Conservation (phyloP, 2,329 filamentous ascomycete genomes). For the Leptographium wingfieldii region DNA sequence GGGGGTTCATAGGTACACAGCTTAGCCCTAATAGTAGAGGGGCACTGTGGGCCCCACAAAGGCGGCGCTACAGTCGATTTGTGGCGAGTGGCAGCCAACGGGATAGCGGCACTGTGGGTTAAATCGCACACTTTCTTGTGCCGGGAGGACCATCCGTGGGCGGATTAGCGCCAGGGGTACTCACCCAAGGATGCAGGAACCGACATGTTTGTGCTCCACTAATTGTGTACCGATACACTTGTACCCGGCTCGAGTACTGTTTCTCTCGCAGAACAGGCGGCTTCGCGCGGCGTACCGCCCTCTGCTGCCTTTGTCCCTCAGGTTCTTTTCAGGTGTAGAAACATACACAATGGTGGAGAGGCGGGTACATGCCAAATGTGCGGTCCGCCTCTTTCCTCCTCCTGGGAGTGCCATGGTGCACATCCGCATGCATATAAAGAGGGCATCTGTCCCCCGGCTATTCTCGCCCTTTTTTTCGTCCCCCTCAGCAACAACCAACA, state of each 20-base stretch:
- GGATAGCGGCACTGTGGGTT: neutral
- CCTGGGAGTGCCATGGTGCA: neutral
- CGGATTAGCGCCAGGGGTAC: slow-evolving; percentile 4
- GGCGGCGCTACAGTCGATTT: neutral
- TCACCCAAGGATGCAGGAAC: neutral
- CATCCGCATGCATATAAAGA: neutral
- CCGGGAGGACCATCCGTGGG: slow-evolving; percentile 2
- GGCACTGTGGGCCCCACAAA: neutral
- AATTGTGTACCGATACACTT: neutral
- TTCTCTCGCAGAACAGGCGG: neutral
- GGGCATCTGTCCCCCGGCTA: neutral
- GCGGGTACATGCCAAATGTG: neutral
- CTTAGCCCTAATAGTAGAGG: neutral
- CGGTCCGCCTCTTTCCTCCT: too few species aligned
- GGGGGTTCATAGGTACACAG: neutral
- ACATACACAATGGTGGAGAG: neutral
- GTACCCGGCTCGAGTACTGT: neutral
- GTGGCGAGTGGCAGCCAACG: neutral
- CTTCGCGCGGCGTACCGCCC: neutral
- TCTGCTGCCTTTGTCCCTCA: neutral
- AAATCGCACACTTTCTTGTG: neutral
- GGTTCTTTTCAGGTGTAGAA: neutral
- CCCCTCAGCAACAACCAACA: neutral
- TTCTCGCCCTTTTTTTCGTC: neutral
- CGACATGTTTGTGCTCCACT: neutral